Base-by-base conservation (phyloP, 768 basidiomycete species). In the Xerocomus potaroensis region DNA sequence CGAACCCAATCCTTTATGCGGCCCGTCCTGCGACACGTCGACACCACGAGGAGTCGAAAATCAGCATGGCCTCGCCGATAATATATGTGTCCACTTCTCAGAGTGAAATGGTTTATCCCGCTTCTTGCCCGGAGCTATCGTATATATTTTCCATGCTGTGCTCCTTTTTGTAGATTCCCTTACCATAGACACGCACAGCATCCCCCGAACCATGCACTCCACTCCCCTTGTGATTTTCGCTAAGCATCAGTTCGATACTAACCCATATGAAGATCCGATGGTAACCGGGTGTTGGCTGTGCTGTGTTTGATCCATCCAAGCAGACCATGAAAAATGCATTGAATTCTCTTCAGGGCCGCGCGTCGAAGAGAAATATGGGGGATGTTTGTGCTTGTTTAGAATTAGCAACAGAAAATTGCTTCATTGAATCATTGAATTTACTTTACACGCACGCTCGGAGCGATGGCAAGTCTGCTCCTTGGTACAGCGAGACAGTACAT, bases 321-420 rank as follows among this genome's bases (percentile, higher is more conserved):
- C n/a, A n/a, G n/a, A n/a, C n/a, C n/a, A n/a, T n/a, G n/a, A n/a
- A n/a, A n/a, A n/a, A n/a, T n/a, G n/a, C n/a, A n/a, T n/a, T n/a
- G n/a, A n/a, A n/a, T n/a, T n/a, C n/a, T n/a, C n/a, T n/a, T n/a
- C n/a, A n/a, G n/a, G n/a, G n/a, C n/a, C n/a, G n/a, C n/a, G n/a
- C n/a, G n/a, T n/a, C 26, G 26, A 27, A 27, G 26, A 10, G 26
- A 10, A 10, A 27, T 27, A 10, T 27, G 26, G n/a, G n/a, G 12
- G 27, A 19, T 51, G 2, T 59, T 59, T 61, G 12, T 12, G 5
- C 39, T 42, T 59, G 15, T 49, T 51, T 53, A 44, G 29, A 10
- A n/a, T n/a, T n/a, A n/a, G 14, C 18, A 15, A 5, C 23, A n/a
- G 18, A 15, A 45, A 45, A 55, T 22, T 21, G 26, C 5, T 19